These are phyloP conservation scores for Crepidotus variabilis DNA, from an alignment of 768 basidiomycete species.

Conservation along the genomic window DNA sequence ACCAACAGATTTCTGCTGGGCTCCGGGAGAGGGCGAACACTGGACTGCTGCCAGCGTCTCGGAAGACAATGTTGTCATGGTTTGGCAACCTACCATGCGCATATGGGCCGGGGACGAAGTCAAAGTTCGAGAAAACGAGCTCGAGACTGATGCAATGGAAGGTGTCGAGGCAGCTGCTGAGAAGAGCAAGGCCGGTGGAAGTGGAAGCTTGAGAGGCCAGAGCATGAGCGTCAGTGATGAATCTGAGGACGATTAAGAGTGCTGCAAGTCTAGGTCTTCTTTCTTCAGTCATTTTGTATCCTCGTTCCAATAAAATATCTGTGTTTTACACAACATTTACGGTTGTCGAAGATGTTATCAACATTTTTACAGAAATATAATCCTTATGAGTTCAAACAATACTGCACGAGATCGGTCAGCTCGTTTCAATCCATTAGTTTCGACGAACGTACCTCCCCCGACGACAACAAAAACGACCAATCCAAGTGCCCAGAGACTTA, in stretches of 20 bases:
- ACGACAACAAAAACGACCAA: constrained; percentile 72
- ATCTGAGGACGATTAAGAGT: constrained; percentile 45
- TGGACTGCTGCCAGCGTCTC: constrained; percentile 89
- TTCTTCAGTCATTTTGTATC: too few relatives aligned
- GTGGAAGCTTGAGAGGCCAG: constrained; percentile 45
- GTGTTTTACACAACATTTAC: constrained; percentile 2
- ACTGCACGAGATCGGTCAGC: constrained; percentile 37
- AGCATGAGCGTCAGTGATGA: constrained; percentile 60
- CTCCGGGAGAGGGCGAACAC: constrained; percentile 73
- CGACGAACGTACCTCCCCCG: constrained; percentile 63
- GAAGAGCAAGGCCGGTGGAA: constrained; percentile 31
- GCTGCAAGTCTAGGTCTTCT: background rate
- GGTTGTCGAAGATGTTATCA: background rate
- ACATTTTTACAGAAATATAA: constrained; percentile 50
- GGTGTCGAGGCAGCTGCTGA: constrained; percentile 51
- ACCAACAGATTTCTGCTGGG: constrained; percentile 95
- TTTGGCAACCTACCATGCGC: constrained; percentile 95
- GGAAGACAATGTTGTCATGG: constrained; percentile 95
- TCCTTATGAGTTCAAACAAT: constrained; percentile 63
- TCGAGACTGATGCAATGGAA: constrained; percentile 80
- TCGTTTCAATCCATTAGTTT: background rate
- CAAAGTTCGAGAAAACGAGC: constrained; percentile 78
- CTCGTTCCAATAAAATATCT: background rate
- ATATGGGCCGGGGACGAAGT: constrained; percentile 91
- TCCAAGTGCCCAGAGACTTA: constrained; percentile 74